Evolutionary conservation across 108 stramenopile species (phyloP).

Genomic region (Mediolabrus comicus): DNA sequence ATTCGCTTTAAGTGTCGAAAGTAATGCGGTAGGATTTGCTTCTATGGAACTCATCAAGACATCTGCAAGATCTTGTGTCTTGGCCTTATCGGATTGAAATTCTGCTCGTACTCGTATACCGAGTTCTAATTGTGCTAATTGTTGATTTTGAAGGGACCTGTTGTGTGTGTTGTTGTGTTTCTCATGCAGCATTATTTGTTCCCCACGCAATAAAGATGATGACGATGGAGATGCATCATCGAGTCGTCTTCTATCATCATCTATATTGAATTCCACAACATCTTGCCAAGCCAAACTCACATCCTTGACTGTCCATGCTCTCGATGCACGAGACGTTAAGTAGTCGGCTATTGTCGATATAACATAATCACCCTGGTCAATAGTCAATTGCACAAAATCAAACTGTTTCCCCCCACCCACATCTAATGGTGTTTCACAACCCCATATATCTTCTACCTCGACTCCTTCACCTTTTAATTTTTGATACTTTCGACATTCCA

Average conservation of each 20-base stretch:
- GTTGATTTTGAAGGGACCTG: constrained; percentile 12
- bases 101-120: constrained; percentile 17
- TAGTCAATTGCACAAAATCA: neutral
- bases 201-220: neutral
- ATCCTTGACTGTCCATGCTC: neutral
- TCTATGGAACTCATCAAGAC: constrained; percentile 4
- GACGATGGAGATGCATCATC: neutral
- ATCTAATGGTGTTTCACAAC: constrained; percentile 14
- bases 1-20: constrained; percentile 4
- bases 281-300: neutral
- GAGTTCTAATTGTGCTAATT: constrained; percentile 15
- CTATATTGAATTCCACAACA: constrained; percentile 13
- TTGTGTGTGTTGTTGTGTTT: neutral
- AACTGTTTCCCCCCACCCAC: neutral
- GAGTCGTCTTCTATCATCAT: neutral
- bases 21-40: neutral
- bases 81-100: constrained; percentile 2
- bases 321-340: neutral
- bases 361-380: neutral
- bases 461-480: constrained; percentile 27
- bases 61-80: constrained; percentile 4
- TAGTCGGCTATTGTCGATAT: neutral
- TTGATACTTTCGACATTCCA: constrained; percentile 27
- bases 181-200: too few relatives aligned
- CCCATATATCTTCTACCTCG: constrained; percentile 25